phyloP scores from a whole-genome alignment of 805 yeast species.

The Cephaloascus albidus region DNA sequence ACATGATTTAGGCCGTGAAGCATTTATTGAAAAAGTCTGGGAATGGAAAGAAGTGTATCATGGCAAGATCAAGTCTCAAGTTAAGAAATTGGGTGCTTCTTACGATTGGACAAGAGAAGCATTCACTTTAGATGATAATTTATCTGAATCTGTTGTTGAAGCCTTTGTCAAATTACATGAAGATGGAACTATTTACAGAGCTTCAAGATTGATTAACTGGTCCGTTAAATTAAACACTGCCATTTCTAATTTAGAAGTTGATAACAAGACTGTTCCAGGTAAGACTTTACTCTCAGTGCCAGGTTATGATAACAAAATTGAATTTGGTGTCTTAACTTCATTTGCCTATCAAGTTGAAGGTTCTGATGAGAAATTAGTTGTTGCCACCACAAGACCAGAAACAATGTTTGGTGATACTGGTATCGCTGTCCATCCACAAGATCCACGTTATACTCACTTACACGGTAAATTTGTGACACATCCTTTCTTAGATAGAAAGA shows the following conservation, averaged over 20 bases:
- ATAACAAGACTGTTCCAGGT: slow-evolving; percentile 81
- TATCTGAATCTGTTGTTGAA: slow-evolving; percentile 75
- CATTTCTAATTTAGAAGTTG: slow-evolving; percentile 92
- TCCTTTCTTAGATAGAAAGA: slow-evolving; percentile 76
- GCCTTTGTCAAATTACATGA: slow-evolving; percentile 89
- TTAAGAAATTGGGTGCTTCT: slow-evolving; percentile 86
- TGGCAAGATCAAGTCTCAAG: slow-evolving; percentile 72
- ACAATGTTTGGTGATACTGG: slow-evolving; percentile 97
- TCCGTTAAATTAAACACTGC: slow-evolving; percentile 92
- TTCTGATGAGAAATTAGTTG: slow-evolving; percentile 77
- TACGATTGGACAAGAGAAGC: slow-evolving; percentile 95
- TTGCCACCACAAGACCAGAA: slow-evolving; percentile 99
- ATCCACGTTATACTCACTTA: slow-evolving; percentile 82
- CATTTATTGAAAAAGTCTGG: slow-evolving; percentile 84
- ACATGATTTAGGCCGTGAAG: slow-evolving; percentile 93
- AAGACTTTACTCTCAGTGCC: slow-evolving; percentile 79
- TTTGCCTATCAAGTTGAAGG: slow-evolving; percentile 85
- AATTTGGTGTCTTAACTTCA: slow-evolving; percentile 95
- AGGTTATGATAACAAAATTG: slow-evolving; percentile 81
- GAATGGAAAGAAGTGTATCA: slow-evolving; percentile 98
- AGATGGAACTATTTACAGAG: slow-evolving; percentile 93
- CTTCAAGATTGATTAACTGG: slow-evolving; percentile 92
- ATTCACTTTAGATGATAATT: slow-evolving; percentile 77
- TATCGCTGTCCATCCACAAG: slow-evolving; percentile 96
- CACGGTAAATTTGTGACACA: slow-evolving; percentile 90